phyloP scores from a whole-genome alignment of 441 rosid species.

The Gossypium laxum region DNA sequence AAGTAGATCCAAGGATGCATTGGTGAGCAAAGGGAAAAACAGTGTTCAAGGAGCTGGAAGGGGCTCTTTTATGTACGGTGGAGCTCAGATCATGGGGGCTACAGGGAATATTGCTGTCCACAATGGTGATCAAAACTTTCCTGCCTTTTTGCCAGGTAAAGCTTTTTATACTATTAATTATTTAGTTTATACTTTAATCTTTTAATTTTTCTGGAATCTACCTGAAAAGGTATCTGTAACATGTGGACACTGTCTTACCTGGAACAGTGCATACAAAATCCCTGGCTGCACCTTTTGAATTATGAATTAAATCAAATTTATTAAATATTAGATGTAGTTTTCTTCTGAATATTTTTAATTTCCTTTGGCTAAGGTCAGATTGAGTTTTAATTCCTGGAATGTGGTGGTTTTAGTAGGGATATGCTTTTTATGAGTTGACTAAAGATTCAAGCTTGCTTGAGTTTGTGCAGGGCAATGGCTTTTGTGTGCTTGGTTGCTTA shows the following conservation, averaged over 20 bases:
- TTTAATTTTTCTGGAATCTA: neutral
- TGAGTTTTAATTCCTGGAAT: neutral
- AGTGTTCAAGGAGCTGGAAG: conserved; percentile 54
- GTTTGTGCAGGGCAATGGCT: neutral
- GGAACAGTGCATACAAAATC: neutral
- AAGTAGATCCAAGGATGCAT: conserved; percentile 37
- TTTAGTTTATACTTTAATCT: neutral
- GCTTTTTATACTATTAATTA: neutral
- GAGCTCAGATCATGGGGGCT: conserved; percentile 58
- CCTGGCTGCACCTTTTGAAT: neutral
- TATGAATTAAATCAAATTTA: neutral
- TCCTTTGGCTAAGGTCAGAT: neutral
- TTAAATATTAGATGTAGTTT: neutral
- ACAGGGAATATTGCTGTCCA: conserved; percentile 50
- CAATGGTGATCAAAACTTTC: conserved; percentile 67
- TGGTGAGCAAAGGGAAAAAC: conserved; percentile 59
- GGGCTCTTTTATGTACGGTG: conserved; percentile 56
- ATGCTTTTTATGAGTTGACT: neutral
- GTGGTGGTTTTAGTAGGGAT: neutral
- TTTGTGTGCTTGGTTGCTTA: neutral
- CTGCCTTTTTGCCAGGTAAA: conserved; percentile 77
- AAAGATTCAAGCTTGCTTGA: neutral
- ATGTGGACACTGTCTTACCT: neutral
- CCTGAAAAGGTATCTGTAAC: neutral
- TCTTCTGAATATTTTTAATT: neutral